Evolutionary conservation across 139 green algal genomes (phyloP), one percentile per base, ranked within the genome.

Genomic region (Picochlorum sp.): DNA sequence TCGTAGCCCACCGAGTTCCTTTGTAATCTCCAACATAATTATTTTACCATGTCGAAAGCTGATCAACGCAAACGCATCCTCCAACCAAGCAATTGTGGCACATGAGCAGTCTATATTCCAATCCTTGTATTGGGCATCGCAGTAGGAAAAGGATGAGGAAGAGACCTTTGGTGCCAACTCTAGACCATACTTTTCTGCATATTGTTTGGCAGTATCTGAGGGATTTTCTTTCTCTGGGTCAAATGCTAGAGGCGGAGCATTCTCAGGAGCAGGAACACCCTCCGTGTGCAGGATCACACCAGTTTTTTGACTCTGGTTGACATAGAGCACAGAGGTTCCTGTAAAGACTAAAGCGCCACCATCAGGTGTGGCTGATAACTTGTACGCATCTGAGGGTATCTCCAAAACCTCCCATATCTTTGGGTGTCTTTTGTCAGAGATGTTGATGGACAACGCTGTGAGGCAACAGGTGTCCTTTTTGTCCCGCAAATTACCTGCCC

Each of bases 311-410:
- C 81, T 70, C 80, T 90, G 79, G 1, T 75, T 81, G 56, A 84
- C 77, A 69, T 90, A 90, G 45, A 94, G 58, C n/a, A 97, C 38
- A 15, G 88, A 70, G 60, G 87, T 83, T 10, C 75, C 65, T 45
- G 74, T 84, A 9, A 97, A 63, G 37, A 96, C 85, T 49, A 97
- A 69, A 8, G 77, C 87, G 3, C 90, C 91, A 21, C 88, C 83
- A 28, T 31, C 51, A 2, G 86, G 88, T 44, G 86, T 80, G 41
- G 91, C 63, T 20, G 81, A 45, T 21, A 97, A 54, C n/a, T 55
- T 34, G 49, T 78, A 86, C 20, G 75, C 68, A 60, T 95, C 86
- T 44, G 70, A 83, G 2, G 91, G 91, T 44, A 97, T 71, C 1
- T 65, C 37, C 8, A 73, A 21, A 6, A 69, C 74, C 2, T 58